Percentiles rank a stretch among this genome's conserved stretches.
phyloP scores from a whole-genome alignment of 257 asterid species.

The Echites panduratus region DNA sequence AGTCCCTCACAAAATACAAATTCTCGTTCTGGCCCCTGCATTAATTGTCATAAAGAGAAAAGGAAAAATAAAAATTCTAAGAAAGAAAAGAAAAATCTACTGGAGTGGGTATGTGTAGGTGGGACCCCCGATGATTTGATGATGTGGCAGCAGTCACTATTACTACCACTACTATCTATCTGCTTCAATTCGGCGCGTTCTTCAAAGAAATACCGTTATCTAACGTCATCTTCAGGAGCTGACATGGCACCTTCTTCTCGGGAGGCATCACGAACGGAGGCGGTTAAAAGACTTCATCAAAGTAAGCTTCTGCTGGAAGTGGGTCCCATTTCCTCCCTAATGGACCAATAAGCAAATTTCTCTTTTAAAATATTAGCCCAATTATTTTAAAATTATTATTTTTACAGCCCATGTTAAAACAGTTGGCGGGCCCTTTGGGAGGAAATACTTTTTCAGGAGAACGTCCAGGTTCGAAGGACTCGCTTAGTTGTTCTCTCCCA shows the following conservation, averaged over 20 bases:
- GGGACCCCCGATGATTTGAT: not conserved
- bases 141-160: conserved; percentile 26
- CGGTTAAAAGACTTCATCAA: not conserved
- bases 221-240: conserved; percentile 22
- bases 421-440: conserved; percentile 9
- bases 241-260: conserved; percentile 38
- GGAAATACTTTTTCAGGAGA: not conserved
- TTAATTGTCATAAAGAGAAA: too few relatives aligned
- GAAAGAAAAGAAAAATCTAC: too few relatives aligned
- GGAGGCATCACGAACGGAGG: conserved; percentile 10
- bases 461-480: conserved; percentile 26
- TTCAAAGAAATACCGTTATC: conserved; percentile 37
- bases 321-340: conserved; percentile 12
- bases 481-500: conserved; percentile 21
- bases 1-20: too few relatives aligned
- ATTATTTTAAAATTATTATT: not conserved
- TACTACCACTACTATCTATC: not conserved
- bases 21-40: too few relatives aligned
- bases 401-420: conserved; percentile 5
- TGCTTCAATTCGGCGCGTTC: conserved; percentile 22
- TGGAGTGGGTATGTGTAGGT: too few relatives aligned
- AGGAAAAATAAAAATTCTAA: too few relatives aligned
- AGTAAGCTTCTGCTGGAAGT: conserved; percentile 6
- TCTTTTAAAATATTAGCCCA: not conserved
- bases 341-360: not conserved